A percentile compares a stretch with the other conserved stretches of the same genome.
These are phyloP conservation scores for Poterioochromonas sp. DNA, from an alignment of 352 stramenopile species.

Conservation along the genomic window DNA sequence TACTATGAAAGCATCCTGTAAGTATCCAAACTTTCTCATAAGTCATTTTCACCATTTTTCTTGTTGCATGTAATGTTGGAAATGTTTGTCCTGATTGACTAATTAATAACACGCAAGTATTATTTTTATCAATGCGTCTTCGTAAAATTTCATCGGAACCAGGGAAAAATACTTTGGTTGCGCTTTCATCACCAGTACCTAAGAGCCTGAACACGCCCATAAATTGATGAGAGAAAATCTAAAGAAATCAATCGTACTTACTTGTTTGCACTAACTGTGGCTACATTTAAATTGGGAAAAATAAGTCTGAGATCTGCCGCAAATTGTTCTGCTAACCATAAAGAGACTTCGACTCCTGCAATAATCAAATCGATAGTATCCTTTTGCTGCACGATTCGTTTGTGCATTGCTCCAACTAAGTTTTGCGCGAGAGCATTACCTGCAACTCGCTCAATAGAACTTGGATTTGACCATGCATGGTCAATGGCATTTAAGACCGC, in stretches of 20 bases:
- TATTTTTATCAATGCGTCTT: slow-evolving; percentile 2
- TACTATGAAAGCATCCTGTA: slow-evolving; percentile 39
- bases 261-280: slow-evolving; percentile 41
- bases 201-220: no score
- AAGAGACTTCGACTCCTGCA: slow-evolving; percentile 39
- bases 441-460: background rate
- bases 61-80: slow-evolving; percentile 41
- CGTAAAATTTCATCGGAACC: slow-evolving; percentile 19
- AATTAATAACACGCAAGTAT: slow-evolving; percentile 41
- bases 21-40: slow-evolving; percentile 39
- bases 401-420: slow-evolving; percentile 1
- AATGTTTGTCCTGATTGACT: slow-evolving; percentile 46
- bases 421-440: background rate
- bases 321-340: slow-evolving; percentile 46
- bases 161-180: slow-evolving; percentile 30
- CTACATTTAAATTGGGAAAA: slow-evolving; percentile 39
- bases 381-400: background rate
- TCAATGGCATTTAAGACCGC: slow-evolving; percentile 38
- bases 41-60: slow-evolving; percentile 19
- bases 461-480: slow-evolving; percentile 16
- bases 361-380: slow-evolving; percentile 41
- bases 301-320: slow-evolving; percentile 36
- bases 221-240: no score
- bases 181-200: background rate
- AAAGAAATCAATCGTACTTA: no score